Evolutionary conservation across 2,329 filamentous ascomycete genomes (phyloP).

Genomic region (Davidsoniella neocaledoniae): DNA sequence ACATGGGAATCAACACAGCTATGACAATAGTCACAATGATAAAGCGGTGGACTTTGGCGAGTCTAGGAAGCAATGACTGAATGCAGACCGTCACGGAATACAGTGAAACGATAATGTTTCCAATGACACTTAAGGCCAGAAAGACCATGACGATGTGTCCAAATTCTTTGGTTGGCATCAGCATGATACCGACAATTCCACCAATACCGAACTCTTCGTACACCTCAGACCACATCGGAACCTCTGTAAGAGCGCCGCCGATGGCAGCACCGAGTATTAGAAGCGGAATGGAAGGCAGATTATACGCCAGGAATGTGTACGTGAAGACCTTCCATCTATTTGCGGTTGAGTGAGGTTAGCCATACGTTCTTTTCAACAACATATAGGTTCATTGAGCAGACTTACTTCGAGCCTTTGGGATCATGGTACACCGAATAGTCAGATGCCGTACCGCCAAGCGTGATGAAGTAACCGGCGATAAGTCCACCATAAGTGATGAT

Average conservation of each 20-base stretch:
- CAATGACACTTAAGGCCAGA: constrained; percentile 21
- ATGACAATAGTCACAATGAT: constrained; percentile 25
- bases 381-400: constrained; percentile 8
- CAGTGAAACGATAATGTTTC: constrained; percentile 24
- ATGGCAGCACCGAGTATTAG: constrained; percentile 26
- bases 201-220: constrained; percentile 19
- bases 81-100: constrained; percentile 24
- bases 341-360: background rate
- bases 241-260: constrained; percentile 19
- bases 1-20: constrained; percentile 25
- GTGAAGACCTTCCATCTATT: constrained; percentile 24
- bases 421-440: constrained; percentile 42
- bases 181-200: constrained; percentile 20
- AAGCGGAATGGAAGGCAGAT: constrained; percentile 20
- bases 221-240: constrained; percentile 18
- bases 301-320: constrained; percentile 26
- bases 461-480: constrained; percentile 36
- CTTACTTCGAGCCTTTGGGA: constrained; percentile 19
- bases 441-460: constrained; percentile 37
- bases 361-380: background rate
- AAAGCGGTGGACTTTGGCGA: constrained; percentile 26
- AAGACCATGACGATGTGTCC: constrained; percentile 23
- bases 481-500: constrained; percentile 29
- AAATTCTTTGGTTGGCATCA: constrained; percentile 18
- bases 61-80: constrained; percentile 26